Conservation (phyloP, 768 basidiomycete species). For the Trametes cubensis region DNA sequence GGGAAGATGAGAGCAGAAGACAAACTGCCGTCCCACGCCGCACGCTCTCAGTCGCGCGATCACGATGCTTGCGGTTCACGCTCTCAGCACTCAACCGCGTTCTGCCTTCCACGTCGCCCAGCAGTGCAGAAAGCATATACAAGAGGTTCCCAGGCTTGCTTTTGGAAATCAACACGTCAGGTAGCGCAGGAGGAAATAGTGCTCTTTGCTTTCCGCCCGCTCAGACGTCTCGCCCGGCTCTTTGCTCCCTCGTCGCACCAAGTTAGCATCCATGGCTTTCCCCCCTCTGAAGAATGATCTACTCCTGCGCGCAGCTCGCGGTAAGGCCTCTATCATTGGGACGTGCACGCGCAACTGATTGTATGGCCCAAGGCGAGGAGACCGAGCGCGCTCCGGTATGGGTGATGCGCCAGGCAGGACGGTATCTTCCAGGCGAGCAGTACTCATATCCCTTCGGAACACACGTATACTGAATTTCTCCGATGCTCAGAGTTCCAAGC, state of each 20-base stretch:
- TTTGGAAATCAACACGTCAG: neutral
- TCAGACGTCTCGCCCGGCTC: neutral
- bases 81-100: slow-evolving; percentile 1
- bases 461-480: neutral
- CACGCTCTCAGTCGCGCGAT: slow-evolving; percentile 18
- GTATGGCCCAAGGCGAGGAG: slow-evolving; percentile 58
- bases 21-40: slow-evolving; percentile 23
- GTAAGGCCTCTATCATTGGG: slow-evolving; percentile 39
- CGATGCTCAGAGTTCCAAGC: slow-evolving; percentile 78
- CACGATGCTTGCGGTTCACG: slow-evolving; percentile 12
- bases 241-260: neutral
- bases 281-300: slow-evolving; percentile 86
- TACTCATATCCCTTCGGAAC: neutral
- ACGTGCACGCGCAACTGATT: neutral
- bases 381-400: slow-evolving; percentile 95
- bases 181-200: neutral
- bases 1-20: slow-evolving; percentile 23
- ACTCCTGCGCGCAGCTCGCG: slow-evolving; percentile 83
- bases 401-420: slow-evolving; percentile 97
- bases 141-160: slow-evolving; percentile 1
- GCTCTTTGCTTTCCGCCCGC: neutral
- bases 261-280: slow-evolving; percentile 48
- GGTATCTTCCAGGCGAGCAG: slow-evolving; percentile 84
- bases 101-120: slow-evolving; percentile 15
- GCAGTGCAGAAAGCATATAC: slow-evolving; percentile 10